Conservation (phyloP, 2,329 filamentous ascomycete species). For the Colletotrichum tropicicola region DNA sequence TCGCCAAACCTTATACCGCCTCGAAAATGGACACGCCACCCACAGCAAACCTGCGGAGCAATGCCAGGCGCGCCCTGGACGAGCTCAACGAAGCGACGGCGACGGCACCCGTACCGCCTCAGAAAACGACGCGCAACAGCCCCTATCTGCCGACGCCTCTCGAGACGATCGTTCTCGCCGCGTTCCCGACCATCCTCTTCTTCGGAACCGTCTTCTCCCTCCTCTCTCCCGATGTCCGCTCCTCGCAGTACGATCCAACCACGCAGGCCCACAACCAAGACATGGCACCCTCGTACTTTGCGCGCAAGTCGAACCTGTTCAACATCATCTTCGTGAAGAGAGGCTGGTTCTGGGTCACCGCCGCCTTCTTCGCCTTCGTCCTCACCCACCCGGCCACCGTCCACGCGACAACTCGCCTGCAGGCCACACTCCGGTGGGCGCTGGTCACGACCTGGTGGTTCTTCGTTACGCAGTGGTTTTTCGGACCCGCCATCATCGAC, state of each 20-base stretch:
- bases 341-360: conserved; percentile 91
- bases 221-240: conserved; percentile 77
- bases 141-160: conserved; percentile 76
- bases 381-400: conserved; percentile 70
- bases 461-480: conserved; percentile 94
- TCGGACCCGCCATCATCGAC: conserved; percentile 90
- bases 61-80: conserved; percentile 29
- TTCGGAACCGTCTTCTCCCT: conserved; percentile 84
- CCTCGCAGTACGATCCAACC: conserved; percentile 67
- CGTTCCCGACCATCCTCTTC: conserved; percentile 82
- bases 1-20: not conserved
- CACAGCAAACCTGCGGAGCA: conserved; percentile 27
- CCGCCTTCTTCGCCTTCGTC: conserved; percentile 76
- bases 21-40: conserved; percentile 30
- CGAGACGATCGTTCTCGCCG: conserved; percentile 69
- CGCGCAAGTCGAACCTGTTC: conserved; percentile 91
- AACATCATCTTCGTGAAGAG: conserved; percentile 94
- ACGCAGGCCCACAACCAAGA: conserved; percentile 70
- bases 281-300: conserved; percentile 84
- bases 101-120: conserved; percentile 5
- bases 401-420: conserved; percentile 43
- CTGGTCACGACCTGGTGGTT: conserved; percentile 83
- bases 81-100: conserved; percentile 23
- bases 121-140: conserved; percentile 47
- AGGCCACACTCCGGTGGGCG: conserved; percentile 74